Percentiles rank a stretch among this genome's conserved stretches.
Conservation (phyloP, 108 stramenopile species). For the Conticribra weissflogii region DNA sequence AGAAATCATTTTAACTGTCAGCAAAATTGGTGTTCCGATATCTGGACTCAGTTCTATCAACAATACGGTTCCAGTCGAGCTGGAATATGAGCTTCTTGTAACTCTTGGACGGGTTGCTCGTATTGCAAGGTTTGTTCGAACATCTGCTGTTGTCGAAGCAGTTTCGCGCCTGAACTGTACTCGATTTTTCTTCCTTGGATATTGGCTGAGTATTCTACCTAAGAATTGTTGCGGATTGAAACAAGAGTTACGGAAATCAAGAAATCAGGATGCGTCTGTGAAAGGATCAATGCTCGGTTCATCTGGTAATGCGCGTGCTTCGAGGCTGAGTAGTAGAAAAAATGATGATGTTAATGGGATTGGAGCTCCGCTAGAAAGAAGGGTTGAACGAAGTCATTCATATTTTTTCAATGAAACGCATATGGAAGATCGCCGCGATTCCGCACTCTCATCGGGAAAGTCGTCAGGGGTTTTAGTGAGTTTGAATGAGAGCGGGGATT, state of each 20-base stretch:
- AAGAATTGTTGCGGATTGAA: background rate
- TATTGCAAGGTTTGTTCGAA: slow-evolving; percentile 71
- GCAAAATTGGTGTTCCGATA: slow-evolving; percentile 56
- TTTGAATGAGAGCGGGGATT: background rate
- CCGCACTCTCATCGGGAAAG: background rate
- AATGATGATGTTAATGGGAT: too few species aligned
- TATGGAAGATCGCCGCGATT: too few species aligned
- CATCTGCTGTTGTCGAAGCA: slow-evolving; percentile 51
- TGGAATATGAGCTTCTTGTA: slow-evolving; percentile 43
- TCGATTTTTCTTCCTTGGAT: slow-evolving; percentile 11
- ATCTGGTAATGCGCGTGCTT: too few species aligned
- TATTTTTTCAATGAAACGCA: background rate
- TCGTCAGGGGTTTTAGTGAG: background rate
- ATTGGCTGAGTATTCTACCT: too few species aligned
- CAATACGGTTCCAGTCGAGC: background rate
- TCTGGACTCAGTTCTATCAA: slow-evolving; percentile 13
- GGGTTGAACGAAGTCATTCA: background rate
- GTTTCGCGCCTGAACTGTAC: slow-evolving; percentile 43
- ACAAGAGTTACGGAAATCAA: too few species aligned
- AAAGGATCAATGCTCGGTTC: too few species aligned
- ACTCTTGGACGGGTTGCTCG: slow-evolving; percentile 60
- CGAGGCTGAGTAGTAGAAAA: too few species aligned
- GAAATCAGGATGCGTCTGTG: too few species aligned
- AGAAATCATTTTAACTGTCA: slow-evolving; percentile 29
- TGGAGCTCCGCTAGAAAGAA: too few species aligned